Base-by-base conservation (phyloP, 1,284 basidiomycete species). In the Ustilago lituana region DNA sequence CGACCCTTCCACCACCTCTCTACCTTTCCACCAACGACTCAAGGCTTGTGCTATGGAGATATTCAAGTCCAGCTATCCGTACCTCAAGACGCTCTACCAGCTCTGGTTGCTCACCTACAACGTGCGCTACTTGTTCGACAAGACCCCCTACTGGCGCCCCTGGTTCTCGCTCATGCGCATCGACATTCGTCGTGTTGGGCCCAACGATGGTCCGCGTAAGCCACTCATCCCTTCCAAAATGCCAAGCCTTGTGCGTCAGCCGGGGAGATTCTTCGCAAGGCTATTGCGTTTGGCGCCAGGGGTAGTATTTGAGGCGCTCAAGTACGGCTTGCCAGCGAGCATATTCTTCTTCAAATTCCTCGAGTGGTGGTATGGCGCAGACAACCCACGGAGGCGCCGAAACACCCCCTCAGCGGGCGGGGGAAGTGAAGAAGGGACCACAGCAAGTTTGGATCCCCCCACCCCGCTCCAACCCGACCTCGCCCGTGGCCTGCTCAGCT, bases 281-380 rank as follows among this genome's bases (percentile, higher is more conserved):
- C 15, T 73, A 20, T 15, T 75, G 20, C 32, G 53, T 4, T 35
- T 80, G 22, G 33, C 53, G 8, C 74, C 74, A 1, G 72, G 62
- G 11, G 22, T 60, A 23, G 32, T 75, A 14, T 76, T 82, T 40
- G 83, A 83, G 51, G 68, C 61, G 2, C 85, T 94, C 41, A 89
- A 90, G 70, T 85, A 95, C 40, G 86, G 94, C 14, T 87, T 96
- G 10, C 93, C 96, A 2, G 91, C 91, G 4, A 89, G 93, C 31
- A 94, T 99, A 62, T 96, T 99, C 83, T 90, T 93, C 81, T 87
- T 99, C 85, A 97, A 96, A 83, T 95, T 98, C 83, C 86, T 97
- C 27, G 94, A 98, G 84, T 99, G 96, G 94, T 98, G 96, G 94
- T 98, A 98, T 83, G 95, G 93, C 15, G 92, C 94, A 9, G 88